Evolutionary conservation across 2,329 filamentous ascomycete species (phyloP).

Genomic region (Colletotrichum eremochloae): DNA sequence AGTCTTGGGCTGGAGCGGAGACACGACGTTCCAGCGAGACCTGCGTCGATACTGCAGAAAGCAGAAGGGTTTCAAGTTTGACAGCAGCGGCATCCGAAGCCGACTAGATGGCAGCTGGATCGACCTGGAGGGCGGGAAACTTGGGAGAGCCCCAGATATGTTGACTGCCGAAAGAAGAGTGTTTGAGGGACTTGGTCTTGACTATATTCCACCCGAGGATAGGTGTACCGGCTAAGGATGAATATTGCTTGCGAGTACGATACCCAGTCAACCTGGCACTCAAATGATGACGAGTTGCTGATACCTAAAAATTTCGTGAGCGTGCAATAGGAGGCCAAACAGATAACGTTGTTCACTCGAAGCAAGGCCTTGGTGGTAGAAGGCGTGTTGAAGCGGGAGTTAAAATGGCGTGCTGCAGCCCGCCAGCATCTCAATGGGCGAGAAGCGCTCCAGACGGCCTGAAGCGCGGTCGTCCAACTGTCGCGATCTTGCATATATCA

Average conservation of each 20-base stretch:
- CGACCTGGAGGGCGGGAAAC: slow-evolving; percentile 73
- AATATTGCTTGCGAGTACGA: background rate
- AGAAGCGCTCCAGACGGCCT: slow-evolving; percentile 1
- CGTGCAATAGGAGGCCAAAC: background rate
- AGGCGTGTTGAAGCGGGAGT: slow-evolving; percentile 10
- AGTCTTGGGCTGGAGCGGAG: slow-evolving; percentile 88
- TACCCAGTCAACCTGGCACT: background rate
- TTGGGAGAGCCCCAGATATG: slow-evolving; percentile 69
- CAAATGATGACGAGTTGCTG: background rate
- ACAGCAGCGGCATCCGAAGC: slow-evolving; percentile 86
- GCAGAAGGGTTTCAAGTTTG: slow-evolving; percentile 83
- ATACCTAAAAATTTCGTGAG: background rate
- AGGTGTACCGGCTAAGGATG: slow-evolving; percentile 72
- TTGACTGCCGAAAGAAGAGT: slow-evolving; percentile 83
- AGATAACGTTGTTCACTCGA: background rate
- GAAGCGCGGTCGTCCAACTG: background rate
- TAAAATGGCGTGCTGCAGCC: slow-evolving; percentile 30
- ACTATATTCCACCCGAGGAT: slow-evolving; percentile 75
- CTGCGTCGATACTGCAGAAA: slow-evolving; percentile 83
- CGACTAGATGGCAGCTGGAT: slow-evolving; percentile 75
- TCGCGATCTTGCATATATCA: background rate
- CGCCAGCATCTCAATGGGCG: slow-evolving; percentile 11
- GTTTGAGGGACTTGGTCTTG: slow-evolving; percentile 81
- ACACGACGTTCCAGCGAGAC: slow-evolving; percentile 91
- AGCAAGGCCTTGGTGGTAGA: background rate